A percentile compares a stretch with the other conserved stretches of the same genome.
Conservation (phyloP, 2,329 filamentous ascomycete species). For the Penicillium sp. region DNA sequence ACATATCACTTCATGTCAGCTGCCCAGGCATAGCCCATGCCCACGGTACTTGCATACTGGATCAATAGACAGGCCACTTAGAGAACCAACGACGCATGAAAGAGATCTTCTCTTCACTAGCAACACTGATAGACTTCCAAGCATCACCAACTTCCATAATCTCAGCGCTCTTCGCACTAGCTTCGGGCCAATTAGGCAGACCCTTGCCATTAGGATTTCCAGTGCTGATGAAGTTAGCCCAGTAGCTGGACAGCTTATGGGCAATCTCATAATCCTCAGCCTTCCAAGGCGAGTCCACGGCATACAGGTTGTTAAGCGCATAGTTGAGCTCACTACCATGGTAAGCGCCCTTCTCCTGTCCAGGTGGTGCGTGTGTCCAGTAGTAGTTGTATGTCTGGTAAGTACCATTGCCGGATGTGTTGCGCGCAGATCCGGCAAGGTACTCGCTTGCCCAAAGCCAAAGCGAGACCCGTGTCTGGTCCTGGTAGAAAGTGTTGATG, state of each 20-base stretch:
- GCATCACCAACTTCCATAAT: not conserved
- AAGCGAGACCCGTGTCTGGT: not conserved
- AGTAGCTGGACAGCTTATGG: not conserved
- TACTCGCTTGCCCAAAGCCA: conserved; percentile 2
- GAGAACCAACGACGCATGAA: not conserved
- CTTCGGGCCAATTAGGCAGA: not conserved
- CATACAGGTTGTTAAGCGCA: conserved; percentile 1
- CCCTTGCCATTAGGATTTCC: not conserved
- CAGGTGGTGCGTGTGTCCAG: not conserved
- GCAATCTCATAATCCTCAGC: not conserved
- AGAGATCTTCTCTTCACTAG: not conserved
- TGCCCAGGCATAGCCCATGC: not conserved
- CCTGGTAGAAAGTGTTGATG: not conserved
- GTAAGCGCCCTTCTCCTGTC: not conserved
- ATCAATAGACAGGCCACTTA: not conserved
- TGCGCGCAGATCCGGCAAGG: not conserved
- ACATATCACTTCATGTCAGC: too few species aligned
- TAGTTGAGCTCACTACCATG: conserved; percentile 2
- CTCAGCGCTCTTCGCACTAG: not conserved
- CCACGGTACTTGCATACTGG: not conserved
- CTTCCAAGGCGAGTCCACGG: not conserved
- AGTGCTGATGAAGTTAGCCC: not conserved
- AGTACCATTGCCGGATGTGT: not conserved
- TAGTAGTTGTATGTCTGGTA: not conserved
- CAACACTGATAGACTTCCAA: not conserved